Percentiles rank a stretch among this genome's conserved stretches.
Conservation (phyloP, 331 rosid species). For the Stylosanthes scabra region DNA sequence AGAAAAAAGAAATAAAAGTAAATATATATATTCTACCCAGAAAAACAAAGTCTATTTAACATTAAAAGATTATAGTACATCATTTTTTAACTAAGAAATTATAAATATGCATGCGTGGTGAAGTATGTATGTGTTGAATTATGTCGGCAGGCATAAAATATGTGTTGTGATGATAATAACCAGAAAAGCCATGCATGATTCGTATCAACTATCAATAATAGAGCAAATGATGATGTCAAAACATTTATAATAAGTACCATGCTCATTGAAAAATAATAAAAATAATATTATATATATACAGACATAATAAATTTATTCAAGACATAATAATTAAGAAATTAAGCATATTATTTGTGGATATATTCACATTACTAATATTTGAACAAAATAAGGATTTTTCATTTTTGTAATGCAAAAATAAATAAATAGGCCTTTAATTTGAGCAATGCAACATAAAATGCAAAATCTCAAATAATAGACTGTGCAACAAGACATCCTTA, state of each 20-base stretch:
- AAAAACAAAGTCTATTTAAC: no score
- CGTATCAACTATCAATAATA: not conserved
- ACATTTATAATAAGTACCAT: not conserved
- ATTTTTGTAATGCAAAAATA: no score
- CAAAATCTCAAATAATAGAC: not conserved
- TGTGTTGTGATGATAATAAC: not conserved
- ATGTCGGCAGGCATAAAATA: slow-evolving; percentile 2
- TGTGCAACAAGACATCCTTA: slow-evolving; percentile 3
- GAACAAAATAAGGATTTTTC: no score
- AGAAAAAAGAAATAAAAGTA: not conserved
- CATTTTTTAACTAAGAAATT: not conserved
- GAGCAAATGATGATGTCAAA: not conserved
- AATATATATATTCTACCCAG: not conserved
- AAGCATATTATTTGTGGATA: no score
- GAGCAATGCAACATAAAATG: not conserved
- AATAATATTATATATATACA: no score
- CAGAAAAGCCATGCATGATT: not conserved
- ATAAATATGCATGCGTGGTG: not conserved
- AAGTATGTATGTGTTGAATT: not conserved
- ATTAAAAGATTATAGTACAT: no score
- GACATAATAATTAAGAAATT: no score
- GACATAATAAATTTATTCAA: no score
- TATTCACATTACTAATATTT: no score
- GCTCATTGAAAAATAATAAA: not conserved
- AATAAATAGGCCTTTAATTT: not conserved